Conservation (phyloP, 2,329 filamentous ascomycete species). For the Penicillium thymicola region DNA sequence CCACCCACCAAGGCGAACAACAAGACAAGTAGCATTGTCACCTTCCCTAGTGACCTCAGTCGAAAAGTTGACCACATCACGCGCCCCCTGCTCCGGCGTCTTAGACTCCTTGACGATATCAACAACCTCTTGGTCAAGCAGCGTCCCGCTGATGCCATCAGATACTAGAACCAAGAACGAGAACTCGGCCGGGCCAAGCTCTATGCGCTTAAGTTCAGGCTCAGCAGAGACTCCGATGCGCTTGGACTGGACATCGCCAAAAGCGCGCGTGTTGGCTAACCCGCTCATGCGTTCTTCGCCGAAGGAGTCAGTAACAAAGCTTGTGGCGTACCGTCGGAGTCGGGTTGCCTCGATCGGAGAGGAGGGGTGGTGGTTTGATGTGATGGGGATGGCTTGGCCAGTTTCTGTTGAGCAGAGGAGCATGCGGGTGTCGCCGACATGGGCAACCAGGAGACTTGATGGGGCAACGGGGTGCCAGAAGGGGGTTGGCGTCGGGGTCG, state of each 20-base stretch:
- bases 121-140: conserved; percentile 91
- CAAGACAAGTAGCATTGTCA: conserved; percentile 63
- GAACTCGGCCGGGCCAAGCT: conserved; percentile 79
- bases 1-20: conserved; percentile 63
- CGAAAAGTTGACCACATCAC: conserved; percentile 77
- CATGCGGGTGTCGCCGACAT: conserved; percentile 90
- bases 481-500: conserved; percentile 83
- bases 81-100: conserved; percentile 82
- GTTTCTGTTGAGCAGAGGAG: conserved; percentile 83
- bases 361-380: conserved; percentile 89
- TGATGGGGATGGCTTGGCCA: conserved; percentile 74
- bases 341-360: conserved; percentile 78
- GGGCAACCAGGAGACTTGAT: conserved; percentile 78
- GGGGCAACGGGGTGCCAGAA: conserved; percentile 93
- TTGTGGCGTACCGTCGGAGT: conserved; percentile 78
- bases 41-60: conserved; percentile 72
- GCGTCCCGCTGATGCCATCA: conserved; percentile 81
- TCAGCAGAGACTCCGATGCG: conserved; percentile 92
- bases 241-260: conserved; percentile 89
- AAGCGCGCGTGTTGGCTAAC: conserved; percentile 87
- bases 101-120: conserved; percentile 91
- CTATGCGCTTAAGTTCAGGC: conserved; percentile 77
- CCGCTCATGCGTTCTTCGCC: conserved; percentile 94
- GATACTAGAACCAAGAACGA: conserved; percentile 84
- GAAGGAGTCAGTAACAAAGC: conserved; percentile 92